Percentiles rank a stretch among this genome's conserved stretches.
Conservation (phyloP, 106 monocot genomes). For the Apostasia ramifera region DNA sequence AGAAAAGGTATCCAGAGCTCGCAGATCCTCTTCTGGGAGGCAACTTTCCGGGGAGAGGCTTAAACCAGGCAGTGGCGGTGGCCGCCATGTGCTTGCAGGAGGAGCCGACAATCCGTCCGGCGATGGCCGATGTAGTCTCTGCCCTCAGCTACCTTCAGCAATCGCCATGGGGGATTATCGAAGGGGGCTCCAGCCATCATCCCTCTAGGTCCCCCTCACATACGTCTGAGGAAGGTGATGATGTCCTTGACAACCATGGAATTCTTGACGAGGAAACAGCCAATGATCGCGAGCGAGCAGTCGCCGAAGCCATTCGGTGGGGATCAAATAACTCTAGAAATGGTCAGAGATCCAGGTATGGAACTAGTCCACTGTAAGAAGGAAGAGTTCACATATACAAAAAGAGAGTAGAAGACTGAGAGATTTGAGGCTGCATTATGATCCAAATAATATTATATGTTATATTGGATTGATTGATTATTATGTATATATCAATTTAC, state of each 20-base stretch:
- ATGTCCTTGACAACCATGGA: background rate
- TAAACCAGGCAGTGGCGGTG: constrained; percentile 71
- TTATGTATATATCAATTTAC: too few relatives aligned
- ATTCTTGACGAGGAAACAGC: background rate
- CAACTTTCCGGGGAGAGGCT: constrained; percentile 23
- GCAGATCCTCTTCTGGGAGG: constrained; percentile 42
- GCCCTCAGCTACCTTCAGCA: constrained; percentile 39
- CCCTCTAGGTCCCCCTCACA: too few relatives aligned
- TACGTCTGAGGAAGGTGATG: background rate
- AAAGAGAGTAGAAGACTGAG: too few relatives aligned
- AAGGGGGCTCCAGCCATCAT: background rate
- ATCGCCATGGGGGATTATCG: background rate
- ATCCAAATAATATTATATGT: too few relatives aligned
- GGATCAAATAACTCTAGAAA: constrained; percentile 2
- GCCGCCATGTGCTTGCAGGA: constrained; percentile 81
- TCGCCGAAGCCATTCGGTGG: constrained; percentile 5
- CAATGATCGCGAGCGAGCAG: background rate
- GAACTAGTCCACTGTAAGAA: background rate
- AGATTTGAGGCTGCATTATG: too few relatives aligned
- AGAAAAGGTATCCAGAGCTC: constrained; percentile 45
- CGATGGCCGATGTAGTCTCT: constrained; percentile 59
- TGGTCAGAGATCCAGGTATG: background rate
- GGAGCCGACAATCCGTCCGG: constrained; percentile 49
- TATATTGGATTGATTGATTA: too few relatives aligned
- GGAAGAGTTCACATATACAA: too few relatives aligned